Evolutionary conservation across 2,329 filamentous ascomycete genomes (phyloP).

Genomic region (Dactylellina leptospora): DNA sequence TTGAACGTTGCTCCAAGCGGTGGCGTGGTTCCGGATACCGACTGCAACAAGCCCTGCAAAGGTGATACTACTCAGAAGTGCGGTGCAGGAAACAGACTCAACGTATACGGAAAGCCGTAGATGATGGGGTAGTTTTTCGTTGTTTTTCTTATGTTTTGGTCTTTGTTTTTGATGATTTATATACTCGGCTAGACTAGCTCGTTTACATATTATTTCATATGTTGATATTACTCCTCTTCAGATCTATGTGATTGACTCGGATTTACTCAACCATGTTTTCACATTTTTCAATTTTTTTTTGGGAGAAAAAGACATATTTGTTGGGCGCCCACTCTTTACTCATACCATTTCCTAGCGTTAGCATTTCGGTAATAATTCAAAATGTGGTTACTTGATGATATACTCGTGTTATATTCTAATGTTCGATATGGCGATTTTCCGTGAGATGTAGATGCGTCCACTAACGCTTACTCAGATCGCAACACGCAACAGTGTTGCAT

Average conservation of each 20-base stretch:
- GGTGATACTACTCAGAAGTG: conserved; percentile 23
- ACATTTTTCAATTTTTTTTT: too few species aligned
- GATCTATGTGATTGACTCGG: too few species aligned
- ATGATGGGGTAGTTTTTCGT: conserved; percentile 2
- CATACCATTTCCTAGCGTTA: neutral
- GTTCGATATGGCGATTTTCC: too few species aligned
- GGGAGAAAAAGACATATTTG: neutral
- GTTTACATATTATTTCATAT: conserved; percentile 31
- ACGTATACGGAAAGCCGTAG: conserved; percentile 29
- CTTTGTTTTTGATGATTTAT: conserved; percentile 9
- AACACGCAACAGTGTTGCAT: too few species aligned
- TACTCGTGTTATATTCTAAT: neutral
- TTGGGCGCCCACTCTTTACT: neutral
- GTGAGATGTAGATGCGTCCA: too few species aligned
- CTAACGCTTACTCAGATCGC: too few species aligned
- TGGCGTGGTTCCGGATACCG: conserved; percentile 7
- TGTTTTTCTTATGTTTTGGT: conserved; percentile 3
- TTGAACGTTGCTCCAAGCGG: conserved; percentile 13
- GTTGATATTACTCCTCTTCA: conserved; percentile 10
- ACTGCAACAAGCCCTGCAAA: conserved; percentile 30
- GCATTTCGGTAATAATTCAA: neutral
- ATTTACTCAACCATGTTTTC: too few species aligned
- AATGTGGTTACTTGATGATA: neutral
- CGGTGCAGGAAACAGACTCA: conserved; percentile 30
- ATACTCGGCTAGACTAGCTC: conserved; percentile 12